Evolutionary conservation across 768 basidiomycete species (phyloP).

Genomic region (Rhodotorula sphaerocarpa): DNA sequence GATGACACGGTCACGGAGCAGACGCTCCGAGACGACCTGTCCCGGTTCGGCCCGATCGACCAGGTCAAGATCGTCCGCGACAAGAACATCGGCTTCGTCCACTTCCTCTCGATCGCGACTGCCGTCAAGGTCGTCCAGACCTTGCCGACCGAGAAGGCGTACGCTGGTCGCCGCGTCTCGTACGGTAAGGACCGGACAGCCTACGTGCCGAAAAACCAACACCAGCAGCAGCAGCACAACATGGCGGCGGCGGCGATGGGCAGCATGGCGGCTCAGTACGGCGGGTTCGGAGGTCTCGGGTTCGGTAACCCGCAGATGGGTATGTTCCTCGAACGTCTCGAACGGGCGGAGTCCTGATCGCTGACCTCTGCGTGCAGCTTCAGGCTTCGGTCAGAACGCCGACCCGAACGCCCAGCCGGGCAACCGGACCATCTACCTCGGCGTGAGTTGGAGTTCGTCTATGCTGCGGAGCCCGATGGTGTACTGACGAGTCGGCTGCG

Average conservation of each 20-base stretch:
- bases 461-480: too few relatives aligned
- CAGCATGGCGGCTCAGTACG: constrained; percentile 42
- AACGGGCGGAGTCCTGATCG: not conserved
- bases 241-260: constrained; percentile 44
- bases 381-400: constrained; percentile 36
- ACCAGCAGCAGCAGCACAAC: constrained; percentile 50
- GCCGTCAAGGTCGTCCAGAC: constrained; percentile 97
- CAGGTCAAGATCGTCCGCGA: constrained; percentile 99
- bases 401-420: constrained; percentile 51
- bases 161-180: constrained; percentile 84
- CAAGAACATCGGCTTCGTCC: constrained; percentile 98
- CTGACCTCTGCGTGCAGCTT: constrained; percentile 33
- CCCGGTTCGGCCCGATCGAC: constrained; percentile 89
- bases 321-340: constrained; percentile 5
- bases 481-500: not conserved
- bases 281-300: constrained; percentile 32
- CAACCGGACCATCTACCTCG: constrained; percentile 90
- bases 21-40: constrained; percentile 79
- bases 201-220: constrained; percentile 91
- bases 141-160: constrained; percentile 79
- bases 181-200: constrained; percentile 92
- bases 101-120: constrained; percentile 88
- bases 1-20: constrained; percentile 63
- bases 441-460: constrained; percentile 41
- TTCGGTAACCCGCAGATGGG: constrained; percentile 37